Conservation (phyloP, 2,329 filamentous ascomycete genomes). For the Mycosphaerella sp. region DNA sequence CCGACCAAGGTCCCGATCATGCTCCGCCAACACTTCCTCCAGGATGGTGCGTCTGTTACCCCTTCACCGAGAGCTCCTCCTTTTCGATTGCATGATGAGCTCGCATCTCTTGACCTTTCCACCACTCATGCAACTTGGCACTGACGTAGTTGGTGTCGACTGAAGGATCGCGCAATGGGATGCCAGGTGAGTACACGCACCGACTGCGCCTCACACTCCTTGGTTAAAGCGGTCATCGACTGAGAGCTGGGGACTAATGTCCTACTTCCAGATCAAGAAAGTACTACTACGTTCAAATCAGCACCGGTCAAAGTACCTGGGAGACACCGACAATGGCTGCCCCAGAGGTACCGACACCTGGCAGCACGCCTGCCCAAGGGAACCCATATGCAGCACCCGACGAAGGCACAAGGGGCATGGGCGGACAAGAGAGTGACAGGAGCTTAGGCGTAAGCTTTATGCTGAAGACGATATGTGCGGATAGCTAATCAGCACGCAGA, state of each 20-base stretch:
- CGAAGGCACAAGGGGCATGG: conserved; percentile 24
- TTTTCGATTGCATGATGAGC: not conserved
- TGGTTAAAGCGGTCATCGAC: not conserved
- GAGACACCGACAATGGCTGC: conserved; percentile 36
- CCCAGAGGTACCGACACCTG: conserved; percentile 35
- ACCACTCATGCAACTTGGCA: conserved; percentile 24
- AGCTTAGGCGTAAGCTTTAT: conserved; percentile 26
- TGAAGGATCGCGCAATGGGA: conserved; percentile 39
- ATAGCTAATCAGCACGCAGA: conserved; percentile 20
- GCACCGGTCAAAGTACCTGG: conserved; percentile 39
- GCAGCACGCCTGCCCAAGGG: conserved; percentile 33
- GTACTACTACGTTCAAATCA: conserved; percentile 40
- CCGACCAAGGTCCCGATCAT: conserved; percentile 36
- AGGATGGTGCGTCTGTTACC: conserved; percentile 33
- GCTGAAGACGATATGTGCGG: not conserved
- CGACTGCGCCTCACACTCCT: not conserved
- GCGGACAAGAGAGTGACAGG: conserved; percentile 29
- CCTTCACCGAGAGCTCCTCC: conserved; percentile 11
- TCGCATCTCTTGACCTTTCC: not conserved
- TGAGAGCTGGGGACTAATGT: conserved; percentile 3
- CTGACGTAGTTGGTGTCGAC: conserved; percentile 29
- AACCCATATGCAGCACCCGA: conserved; percentile 33
- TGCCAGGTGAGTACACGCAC: conserved; percentile 31
- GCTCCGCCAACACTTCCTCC: conserved; percentile 35
- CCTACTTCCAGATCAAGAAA: conserved; percentile 33